Evolutionary conservation across 1,284 basidiomycete species (phyloP).

Genomic region (Ganoderma leucocontextum): DNA sequence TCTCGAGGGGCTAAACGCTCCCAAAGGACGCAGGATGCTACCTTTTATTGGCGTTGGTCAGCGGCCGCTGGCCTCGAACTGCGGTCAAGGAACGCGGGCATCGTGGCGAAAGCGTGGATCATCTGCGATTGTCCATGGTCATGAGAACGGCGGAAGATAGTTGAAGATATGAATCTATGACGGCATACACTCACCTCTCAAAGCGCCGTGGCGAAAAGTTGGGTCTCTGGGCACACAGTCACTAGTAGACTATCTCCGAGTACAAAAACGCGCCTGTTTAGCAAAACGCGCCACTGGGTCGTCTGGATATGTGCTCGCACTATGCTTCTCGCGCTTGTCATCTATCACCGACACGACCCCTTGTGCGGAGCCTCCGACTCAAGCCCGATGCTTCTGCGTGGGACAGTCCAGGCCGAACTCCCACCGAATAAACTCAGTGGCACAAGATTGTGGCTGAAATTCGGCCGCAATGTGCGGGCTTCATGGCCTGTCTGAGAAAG

Average conservation of each 20-base stretch:
- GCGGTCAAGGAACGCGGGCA: slow-evolving; percentile 2
- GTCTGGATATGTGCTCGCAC: neutral
- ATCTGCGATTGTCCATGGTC: neutral
- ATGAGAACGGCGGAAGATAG: neutral
- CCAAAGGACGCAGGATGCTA: neutral
- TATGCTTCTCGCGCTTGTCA: too few species aligned
- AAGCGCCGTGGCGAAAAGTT: neutral
- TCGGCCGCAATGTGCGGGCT: neutral
- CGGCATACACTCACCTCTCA: slow-evolving; percentile 1
- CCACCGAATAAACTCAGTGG: neutral
- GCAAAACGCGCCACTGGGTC: neutral
- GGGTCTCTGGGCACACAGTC: neutral
- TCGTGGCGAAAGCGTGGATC: slow-evolving; percentile 4
- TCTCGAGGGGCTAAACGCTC: slow-evolving; percentile 11
- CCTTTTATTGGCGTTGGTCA: neutral
- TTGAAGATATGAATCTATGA: neutral
- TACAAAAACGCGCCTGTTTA: neutral
- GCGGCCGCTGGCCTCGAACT: neutral
- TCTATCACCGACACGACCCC: too few species aligned
- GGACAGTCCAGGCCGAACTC: neutral
- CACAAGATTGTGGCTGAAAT: slow-evolving; percentile 1
- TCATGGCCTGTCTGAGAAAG: slow-evolving; percentile 8
- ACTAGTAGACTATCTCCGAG: neutral
- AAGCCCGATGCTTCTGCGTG: neutral
- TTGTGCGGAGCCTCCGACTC: neutral